Conservation (phyloP, 768 basidiomycete species). For the Collybia sp. region DNA sequence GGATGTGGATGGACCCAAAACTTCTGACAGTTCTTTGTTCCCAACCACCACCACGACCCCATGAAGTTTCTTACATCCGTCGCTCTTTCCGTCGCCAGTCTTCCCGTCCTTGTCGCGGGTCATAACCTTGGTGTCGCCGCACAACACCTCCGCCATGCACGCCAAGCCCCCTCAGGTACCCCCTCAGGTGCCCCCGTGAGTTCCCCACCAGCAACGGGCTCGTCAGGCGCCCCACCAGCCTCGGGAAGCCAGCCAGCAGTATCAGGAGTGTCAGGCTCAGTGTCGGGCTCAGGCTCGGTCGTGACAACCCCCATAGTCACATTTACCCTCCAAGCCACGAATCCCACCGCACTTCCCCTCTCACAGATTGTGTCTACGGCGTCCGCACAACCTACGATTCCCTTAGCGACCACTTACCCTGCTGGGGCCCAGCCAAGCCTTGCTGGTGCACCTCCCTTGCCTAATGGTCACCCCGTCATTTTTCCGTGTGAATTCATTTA, state of each 20-base stretch:
- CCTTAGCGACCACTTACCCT: constrained; percentile 41
- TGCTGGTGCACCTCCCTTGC: constrained; percentile 54
- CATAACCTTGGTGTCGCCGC: constrained; percentile 14
- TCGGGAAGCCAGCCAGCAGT: too few species aligned
- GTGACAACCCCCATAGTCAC: constrained; percentile 17
- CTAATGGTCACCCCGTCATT: constrained; percentile 44
- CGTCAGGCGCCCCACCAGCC: constrained; percentile 1
- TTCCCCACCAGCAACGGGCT: background rate
- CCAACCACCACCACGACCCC: constrained; percentile 6
- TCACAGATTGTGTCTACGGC: constrained; percentile 41
- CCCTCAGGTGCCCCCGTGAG: constrained; percentile 10
- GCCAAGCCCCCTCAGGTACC: constrained; percentile 18
- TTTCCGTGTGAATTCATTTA: background rate
- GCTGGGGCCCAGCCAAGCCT: constrained; percentile 51
- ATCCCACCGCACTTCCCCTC: constrained; percentile 61
- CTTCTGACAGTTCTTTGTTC: constrained; percentile 1
- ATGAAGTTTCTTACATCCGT: constrained; percentile 28
- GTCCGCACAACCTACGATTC: constrained; percentile 33
- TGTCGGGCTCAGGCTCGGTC: too few species aligned
- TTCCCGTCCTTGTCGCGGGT: constrained; percentile 39
- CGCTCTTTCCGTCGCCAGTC: constrained; percentile 25
- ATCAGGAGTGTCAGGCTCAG: too few species aligned
- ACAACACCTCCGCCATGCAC: constrained; percentile 20
- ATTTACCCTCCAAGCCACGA: constrained; percentile 42
- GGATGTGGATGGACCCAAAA: background rate